Evolutionary conservation across 2,329 filamentous ascomycete species (phyloP).

Genomic region (Stromatinia cepivora): DNA sequence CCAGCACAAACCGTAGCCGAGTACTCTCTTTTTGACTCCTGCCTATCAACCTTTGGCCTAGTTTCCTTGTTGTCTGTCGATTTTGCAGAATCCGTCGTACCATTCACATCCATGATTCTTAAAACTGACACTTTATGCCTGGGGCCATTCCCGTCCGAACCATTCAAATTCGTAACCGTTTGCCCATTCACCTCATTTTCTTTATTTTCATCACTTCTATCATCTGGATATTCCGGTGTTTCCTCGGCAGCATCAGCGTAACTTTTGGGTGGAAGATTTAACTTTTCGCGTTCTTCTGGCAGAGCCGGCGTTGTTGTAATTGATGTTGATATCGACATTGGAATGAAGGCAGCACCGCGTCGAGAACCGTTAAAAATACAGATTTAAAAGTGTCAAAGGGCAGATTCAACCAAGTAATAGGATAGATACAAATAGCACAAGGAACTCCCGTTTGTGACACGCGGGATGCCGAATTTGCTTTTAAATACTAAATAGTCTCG

Average conservation of each 20-base stretch:
- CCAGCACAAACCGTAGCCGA: slow-evolving; percentile 33
- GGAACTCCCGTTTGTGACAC: background rate
- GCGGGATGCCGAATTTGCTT: too few relatives aligned
- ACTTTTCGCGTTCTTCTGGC: slow-evolving; percentile 39
- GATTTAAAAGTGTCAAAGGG: background rate
- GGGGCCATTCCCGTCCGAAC: background rate
- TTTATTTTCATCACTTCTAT: slow-evolving; percentile 21
- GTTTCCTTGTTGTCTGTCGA: slow-evolving; percentile 24
- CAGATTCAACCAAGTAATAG: background rate
- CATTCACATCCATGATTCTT: slow-evolving; percentile 35
- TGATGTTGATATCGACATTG: slow-evolving; percentile 16
- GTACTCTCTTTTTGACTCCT: slow-evolving; percentile 37
- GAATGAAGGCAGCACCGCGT: background rate
- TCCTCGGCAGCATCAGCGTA: slow-evolving; percentile 43
- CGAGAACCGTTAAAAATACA: background rate
- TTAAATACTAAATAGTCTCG: background rate
- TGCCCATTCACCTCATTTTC: slow-evolving; percentile 3
- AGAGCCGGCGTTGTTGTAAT: slow-evolving; percentile 40
- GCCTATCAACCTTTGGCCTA: slow-evolving; percentile 31
- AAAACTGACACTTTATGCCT: slow-evolving; percentile 34
- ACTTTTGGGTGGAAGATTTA: slow-evolving; percentile 43
- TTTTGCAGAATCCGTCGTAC: slow-evolving; percentile 24
- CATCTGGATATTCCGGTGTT: slow-evolving; percentile 21
- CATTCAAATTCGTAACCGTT: slow-evolving; percentile 22
- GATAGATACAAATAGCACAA: background rate